Evolutionary conservation across 139 green algal species (phyloP), one percentile per base, ranked within the genome.

Genomic region (Micromonas commoda): DNA sequence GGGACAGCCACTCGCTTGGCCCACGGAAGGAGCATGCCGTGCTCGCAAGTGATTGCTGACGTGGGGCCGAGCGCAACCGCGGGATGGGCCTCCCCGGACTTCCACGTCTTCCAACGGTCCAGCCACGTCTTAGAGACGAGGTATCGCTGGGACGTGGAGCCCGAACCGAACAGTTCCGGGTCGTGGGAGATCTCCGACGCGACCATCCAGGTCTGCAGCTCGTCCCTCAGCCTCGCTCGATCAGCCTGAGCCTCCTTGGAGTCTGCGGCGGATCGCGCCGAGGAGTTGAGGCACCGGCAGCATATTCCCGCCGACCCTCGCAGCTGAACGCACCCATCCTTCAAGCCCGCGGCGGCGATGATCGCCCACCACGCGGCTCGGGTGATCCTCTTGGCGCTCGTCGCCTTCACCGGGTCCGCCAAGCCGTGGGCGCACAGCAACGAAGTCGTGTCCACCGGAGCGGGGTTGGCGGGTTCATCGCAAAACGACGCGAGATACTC

Each of bases 71-170:
- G 9, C 16, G 9, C 9, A 9, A 57, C 9, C 45, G 9, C 45
- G 9, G 45, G 9, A 16, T 9, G 45, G 9, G 45, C 45, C 9
- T 57, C 45, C 9, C 45, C 45, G 45, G 9, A 23, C 45, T 16
- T 9, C 45, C 45, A 57, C 45, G 45, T 16, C 45, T 57, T 57
- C 63, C 63, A 70, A 6, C 9, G 6, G 13, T 9, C 20, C 63
- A 70, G 63, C 63, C 63, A 70, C 63, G 63, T 9, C 28, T 35
- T 33, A 9, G 63, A 70, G 13, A 70, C 63, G 13, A 70, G 20
- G 16, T 28, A 70, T n/a, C n/a, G n/a, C n/a, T n/a, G n/a, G n/a
- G n/a, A n/a, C n/a, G n/a, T n/a, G n/a, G n/a, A n/a, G n/a, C n/a
- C n/a, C n/a, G n/a, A n/a, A n/a, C n/a, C n/a, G n/a, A n/a, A n/a